Percentiles rank a stretch among this genome's conserved stretches.
These are phyloP conservation scores for Austroboletus eburneus DNA, from an alignment of 768 basidiomycete species.

Conservation along the genomic window DNA sequence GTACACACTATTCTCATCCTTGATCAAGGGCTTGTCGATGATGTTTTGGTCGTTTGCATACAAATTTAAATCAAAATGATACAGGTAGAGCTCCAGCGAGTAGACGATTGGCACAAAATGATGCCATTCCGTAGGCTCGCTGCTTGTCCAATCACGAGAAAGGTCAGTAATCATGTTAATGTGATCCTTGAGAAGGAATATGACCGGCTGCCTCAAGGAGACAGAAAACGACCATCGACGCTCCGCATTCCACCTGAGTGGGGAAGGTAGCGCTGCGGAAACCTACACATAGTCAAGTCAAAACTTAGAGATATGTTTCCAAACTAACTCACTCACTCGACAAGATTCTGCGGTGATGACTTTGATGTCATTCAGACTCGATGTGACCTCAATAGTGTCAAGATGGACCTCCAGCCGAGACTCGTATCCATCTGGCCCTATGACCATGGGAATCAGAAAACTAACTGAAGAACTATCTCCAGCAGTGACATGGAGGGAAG, in stretches of 20 bases:
- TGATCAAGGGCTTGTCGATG: constrained; percentile 79
- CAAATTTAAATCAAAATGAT: constrained; percentile 72
- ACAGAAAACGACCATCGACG: constrained; percentile 79
- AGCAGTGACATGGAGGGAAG: constrained; percentile 68
- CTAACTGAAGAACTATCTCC: constrained; percentile 83
- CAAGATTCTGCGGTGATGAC: constrained; percentile 76
- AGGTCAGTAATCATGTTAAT: constrained; percentile 92
- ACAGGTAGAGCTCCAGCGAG: constrained; percentile 60
- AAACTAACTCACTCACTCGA: constrained; percentile 47
- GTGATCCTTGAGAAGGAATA: constrained; percentile 87
- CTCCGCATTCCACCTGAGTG: constrained; percentile 76
- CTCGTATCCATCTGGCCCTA: constrained; percentile 69
- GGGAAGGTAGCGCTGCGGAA: constrained; percentile 71
- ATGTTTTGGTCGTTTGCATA: constrained; percentile 97
- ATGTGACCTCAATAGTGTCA: constrained; percentile 70
- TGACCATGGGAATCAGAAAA: constrained; percentile 81
- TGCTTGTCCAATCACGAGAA: constrained; percentile 87
- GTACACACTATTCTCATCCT: constrained; percentile 77
- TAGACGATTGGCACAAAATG: constrained; percentile 86
- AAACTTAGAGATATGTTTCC: constrained; percentile 12
- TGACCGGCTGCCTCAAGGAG: constrained; percentile 62
- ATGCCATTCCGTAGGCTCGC: constrained; percentile 73
- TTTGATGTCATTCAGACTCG: constrained; percentile 84
- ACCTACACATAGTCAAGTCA: constrained; percentile 38
- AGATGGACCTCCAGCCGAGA: constrained; percentile 78